A percentile compares a stretch with the other conserved stretches of the same genome.
Conservation (phyloP, 2,329 filamentous ascomycete genomes). For the Ophiostoma sp. region DNA sequence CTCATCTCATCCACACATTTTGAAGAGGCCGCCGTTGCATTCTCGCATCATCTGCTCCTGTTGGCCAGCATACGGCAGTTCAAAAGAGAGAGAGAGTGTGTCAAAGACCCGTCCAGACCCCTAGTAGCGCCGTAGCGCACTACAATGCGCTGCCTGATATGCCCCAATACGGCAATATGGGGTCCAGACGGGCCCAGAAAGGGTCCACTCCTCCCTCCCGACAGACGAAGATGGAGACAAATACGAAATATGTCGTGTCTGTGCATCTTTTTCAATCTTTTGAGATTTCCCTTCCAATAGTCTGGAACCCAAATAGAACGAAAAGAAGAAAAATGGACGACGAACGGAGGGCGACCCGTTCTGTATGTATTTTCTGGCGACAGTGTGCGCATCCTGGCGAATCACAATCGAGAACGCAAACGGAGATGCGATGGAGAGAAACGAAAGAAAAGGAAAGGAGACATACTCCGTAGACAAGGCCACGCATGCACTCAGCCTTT, state of each 20-base stretch:
- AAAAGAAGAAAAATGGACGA: background rate
- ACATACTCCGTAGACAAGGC: background rate
- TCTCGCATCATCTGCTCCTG: background rate
- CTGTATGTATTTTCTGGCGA: background rate
- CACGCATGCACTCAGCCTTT: background rate
- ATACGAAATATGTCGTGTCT: no score
- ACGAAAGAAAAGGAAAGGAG: background rate
- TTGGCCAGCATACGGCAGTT: constrained; percentile 8
- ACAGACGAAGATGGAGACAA: background rate
- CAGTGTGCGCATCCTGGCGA: background rate
- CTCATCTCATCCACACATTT: background rate
- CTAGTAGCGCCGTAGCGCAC: background rate
- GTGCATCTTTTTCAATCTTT: background rate
- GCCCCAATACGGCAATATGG: background rate
- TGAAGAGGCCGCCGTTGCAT: background rate
- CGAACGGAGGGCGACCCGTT: background rate
- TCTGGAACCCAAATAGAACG: background rate
- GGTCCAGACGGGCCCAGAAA: background rate
- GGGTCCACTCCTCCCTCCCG: background rate
- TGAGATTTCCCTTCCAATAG: background rate
- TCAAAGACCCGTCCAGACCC: background rate
- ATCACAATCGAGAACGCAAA: background rate
- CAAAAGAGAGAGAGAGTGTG: no score
- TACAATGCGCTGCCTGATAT: background rate
- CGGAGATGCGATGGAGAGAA: background rate